A percentile compares a stretch with the other conserved stretches of the same genome.
These are phyloP conservation scores for Ammopiptanthus mongolicus DNA, from an alignment of 306 rosid species.

Conservation along the genomic window DNA sequence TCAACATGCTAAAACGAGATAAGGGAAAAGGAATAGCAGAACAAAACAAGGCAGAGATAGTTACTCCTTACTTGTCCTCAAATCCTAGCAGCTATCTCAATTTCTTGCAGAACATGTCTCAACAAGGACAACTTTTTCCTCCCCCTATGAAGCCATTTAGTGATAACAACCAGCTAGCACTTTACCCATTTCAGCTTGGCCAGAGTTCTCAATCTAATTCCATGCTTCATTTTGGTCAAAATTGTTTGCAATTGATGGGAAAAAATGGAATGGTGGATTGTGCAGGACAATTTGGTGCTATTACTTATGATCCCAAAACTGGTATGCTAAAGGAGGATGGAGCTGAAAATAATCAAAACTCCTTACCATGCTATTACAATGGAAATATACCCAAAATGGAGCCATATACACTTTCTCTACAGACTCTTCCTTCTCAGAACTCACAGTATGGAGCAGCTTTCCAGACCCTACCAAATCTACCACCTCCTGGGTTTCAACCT, in stretches of 20 bases:
- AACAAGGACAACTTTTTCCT: not conserved
- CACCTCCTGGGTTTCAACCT: not conserved
- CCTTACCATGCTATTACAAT: not conserved
- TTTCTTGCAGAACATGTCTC: not conserved
- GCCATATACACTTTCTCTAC: not conserved
- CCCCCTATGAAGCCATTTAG: not conserved
- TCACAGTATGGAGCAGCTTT: not conserved
- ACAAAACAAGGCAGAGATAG: not conserved
- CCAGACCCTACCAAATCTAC: not conserved
- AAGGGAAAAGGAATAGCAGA: not conserved
- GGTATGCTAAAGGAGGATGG: not conserved
- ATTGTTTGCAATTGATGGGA: not conserved
- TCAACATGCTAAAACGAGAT: not conserved
- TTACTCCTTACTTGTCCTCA: not conserved
- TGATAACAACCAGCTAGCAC: not conserved
- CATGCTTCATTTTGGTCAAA: not conserved
- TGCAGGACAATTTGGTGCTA: not conserved
- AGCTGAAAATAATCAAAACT: not conserved
- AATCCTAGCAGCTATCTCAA: not conserved
- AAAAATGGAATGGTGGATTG: not conserved
- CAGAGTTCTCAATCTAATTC: conserved; percentile 13
- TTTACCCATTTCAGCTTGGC: not conserved
- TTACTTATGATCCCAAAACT: not conserved
- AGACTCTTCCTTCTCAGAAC: not conserved
- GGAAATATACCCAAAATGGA: not conserved